Evolutionary conservation across 2,329 filamentous ascomycete genomes (phyloP), one percentile per base, ranked within the genome.

Genomic region (Aspergillus fischeri): DNA sequence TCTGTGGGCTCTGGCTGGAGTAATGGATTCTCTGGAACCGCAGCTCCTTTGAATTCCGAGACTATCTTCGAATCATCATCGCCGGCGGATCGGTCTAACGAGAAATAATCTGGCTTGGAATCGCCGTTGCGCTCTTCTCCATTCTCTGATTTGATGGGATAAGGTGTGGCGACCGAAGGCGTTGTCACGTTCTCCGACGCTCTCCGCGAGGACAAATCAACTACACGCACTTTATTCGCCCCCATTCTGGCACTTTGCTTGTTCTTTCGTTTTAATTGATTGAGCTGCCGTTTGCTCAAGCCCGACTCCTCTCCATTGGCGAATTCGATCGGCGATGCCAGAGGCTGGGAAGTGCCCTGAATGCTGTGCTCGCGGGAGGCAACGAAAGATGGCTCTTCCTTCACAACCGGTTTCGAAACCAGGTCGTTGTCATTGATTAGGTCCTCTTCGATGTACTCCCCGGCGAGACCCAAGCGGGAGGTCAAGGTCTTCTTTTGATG

Each of bases 31-130:
- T 96, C 91, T 2, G 90, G 86, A 9, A 91, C 79, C 3, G 86
- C 78, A 1, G 88, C 83, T 3, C 94, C 95, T 72, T 97, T 97
- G 80, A 96, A 97, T 69, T 99, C 94, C 48, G 92, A 91, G 27
- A 97, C 89, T 17, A 99, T 86, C 71, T 97, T 97, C 4, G 87
- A 86, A 50, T 96, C 91, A 70, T 99, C 94, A 60, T 97, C 92
- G 3, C 88, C 82, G 47, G 90, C 88, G 35, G 84, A 80, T 52
- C 91, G 85, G 20, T 97, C 93, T 17, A 97, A 81, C 29, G 86
- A 95, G 75, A 99, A 97, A 73, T 96, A 97, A 66, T 99, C 94
- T 21, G 84, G 79, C 65, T 86, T 80, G 65, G 86, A 85, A 49
- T 81, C 78, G 17, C 84, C 86, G 62, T 86, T 87, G 63, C 80